Evolutionary conservation across 257 asterid genomes (phyloP).

Genomic region (Linderniella brevidens): DNA sequence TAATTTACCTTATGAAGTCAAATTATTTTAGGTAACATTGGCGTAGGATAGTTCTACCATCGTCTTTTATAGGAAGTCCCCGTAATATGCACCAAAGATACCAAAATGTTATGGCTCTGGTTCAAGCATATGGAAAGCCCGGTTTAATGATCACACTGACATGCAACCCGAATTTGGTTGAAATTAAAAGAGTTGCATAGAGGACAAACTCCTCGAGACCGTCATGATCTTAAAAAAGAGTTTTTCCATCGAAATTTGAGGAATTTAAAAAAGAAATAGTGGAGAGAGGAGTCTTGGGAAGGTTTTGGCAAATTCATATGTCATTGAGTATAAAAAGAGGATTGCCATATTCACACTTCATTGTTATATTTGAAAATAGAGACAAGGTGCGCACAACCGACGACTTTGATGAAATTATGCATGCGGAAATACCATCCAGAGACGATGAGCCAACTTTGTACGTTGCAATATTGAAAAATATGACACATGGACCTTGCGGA

Average conservation of each 20-base stretch:
- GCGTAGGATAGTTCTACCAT: not conserved
- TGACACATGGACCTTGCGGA: constrained; percentile 1
- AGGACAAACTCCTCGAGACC: not conserved
- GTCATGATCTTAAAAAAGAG: not conserved
- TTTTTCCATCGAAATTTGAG: not conserved
- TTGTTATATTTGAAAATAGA: not conserved
- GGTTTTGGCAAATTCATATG: not conserved
- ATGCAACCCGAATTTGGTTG: not conserved
- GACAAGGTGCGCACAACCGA: not conserved
- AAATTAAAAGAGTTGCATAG: not conserved
- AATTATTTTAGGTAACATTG: not conserved
- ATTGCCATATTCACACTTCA: not conserved
- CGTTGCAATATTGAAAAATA: not conserved
- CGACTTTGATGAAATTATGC: not conserved
- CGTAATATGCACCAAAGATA: not conserved
- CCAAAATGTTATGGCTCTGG: constrained; percentile 1
- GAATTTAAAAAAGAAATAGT: not conserved
- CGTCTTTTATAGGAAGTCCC: not conserved
- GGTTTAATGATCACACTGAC: not conserved
- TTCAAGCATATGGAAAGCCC: not conserved
- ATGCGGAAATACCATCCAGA: not conserved
- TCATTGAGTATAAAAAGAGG: not conserved
- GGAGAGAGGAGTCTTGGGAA: not conserved
- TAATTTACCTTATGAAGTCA: not conserved
- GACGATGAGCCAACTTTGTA: not conserved